Evolutionary conservation across 2,329 filamentous ascomycete genomes (phyloP).

Genomic region (Penicillium occitanis): DNA sequence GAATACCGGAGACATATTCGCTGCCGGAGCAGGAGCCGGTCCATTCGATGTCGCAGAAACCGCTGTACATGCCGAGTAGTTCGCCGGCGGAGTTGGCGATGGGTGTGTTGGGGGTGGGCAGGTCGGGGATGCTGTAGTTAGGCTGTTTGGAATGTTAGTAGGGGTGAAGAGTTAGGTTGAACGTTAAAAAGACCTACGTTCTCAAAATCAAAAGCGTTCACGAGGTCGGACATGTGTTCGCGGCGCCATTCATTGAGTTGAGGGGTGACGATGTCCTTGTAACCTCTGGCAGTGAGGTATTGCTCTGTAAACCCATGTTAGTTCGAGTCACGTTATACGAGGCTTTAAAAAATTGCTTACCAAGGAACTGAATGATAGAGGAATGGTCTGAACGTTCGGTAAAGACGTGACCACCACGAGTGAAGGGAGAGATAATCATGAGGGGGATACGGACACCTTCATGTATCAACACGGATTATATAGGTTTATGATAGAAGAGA

Average conservation of each 20-base stretch:
- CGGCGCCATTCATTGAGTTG: slow-evolving; percentile 12
- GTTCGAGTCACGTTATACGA: not conserved
- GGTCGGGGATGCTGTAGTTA: slow-evolving; percentile 49
- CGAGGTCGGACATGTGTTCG: slow-evolving; percentile 50
- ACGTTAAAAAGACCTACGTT: slow-evolving; percentile 26
- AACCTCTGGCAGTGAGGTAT: slow-evolving; percentile 14
- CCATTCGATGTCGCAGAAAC: slow-evolving; percentile 15
- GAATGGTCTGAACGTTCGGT: slow-evolving; percentile 57
- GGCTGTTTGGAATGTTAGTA: slow-evolving; percentile 34
- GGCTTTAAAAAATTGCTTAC: not conserved
- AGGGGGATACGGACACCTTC: slow-evolving; percentile 52
- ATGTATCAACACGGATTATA: not conserved
- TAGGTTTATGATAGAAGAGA: not conserved
- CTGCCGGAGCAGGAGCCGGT: slow-evolving; percentile 28
- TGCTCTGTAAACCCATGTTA: not conserved
- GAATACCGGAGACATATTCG: slow-evolving; percentile 47
- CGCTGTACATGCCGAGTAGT: slow-evolving; percentile 31
- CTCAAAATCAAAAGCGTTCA: slow-evolving; percentile 45
- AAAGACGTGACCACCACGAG: slow-evolving; percentile 54
- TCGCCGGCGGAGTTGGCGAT: slow-evolving; percentile 31
- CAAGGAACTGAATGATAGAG: slow-evolving; percentile 55
- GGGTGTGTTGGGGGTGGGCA: slow-evolving; percentile 49
- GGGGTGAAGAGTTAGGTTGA: not conserved
- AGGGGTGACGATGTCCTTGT: slow-evolving; percentile 5
- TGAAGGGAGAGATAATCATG: slow-evolving; percentile 58